Conservation (phyloP, 805 yeast genomes). For the Metschnikowia cerradonensis region DNA sequence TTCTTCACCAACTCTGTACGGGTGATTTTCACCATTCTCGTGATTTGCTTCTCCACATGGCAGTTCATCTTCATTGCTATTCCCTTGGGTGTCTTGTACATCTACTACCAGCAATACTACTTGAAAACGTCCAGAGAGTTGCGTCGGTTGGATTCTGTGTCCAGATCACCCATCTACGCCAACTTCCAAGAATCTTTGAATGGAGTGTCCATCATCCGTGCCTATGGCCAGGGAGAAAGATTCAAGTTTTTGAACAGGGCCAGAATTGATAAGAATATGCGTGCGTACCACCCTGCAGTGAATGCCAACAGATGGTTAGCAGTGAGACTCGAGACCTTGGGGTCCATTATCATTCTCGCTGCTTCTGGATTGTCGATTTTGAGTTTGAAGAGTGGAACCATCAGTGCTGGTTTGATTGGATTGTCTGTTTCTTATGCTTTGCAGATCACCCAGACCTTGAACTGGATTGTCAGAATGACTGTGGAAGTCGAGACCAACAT, state of each 20-base stretch:
- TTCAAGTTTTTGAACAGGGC: constrained; percentile 61
- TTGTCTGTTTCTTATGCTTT: constrained; percentile 88
- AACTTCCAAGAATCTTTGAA: constrained; percentile 79
- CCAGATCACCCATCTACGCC: constrained; percentile 77
- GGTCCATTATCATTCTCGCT: constrained; percentile 81
- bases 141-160: constrained; percentile 76
- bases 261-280: constrained; percentile 80
- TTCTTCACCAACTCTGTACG: constrained; percentile 59
- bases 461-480: constrained; percentile 98
- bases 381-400: constrained; percentile 60
- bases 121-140: constrained; percentile 75
- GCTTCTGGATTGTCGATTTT: constrained; percentile 80
- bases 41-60: constrained; percentile 86
- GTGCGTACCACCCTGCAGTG: constrained; percentile 88
- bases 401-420: constrained; percentile 92
- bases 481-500: constrained; percentile 97
- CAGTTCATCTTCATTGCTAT: constrained; percentile 66
- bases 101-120: constrained; percentile 73
- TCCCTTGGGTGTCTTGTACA: constrained; percentile 65
- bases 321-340: constrained; percentile 85
- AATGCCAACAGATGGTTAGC: constrained; percentile 98
- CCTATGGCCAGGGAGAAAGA: constrained; percentile 62
- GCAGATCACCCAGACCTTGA: constrained; percentile 87
- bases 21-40: constrained; percentile 71
- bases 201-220: constrained; percentile 74